Conservation (phyloP, 2,329 filamentous ascomycete species). For the Colletotrichum truncatum region DNA sequence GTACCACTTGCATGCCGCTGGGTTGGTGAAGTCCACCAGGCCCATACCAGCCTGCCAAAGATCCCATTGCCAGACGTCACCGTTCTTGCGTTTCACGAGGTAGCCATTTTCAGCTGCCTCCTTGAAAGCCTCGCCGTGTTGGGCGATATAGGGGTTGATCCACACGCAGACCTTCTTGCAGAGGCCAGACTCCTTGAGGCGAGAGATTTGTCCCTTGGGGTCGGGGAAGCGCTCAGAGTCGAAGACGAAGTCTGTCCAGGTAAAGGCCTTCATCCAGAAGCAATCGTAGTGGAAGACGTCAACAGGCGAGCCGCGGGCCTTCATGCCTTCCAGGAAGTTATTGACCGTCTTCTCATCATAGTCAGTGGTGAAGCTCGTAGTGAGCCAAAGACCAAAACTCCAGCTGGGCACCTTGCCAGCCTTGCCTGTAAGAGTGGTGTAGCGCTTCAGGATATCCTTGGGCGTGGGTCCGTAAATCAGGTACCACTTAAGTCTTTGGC, state of each 20-base stretch:
- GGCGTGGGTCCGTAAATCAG: slow-evolving; percentile 77
- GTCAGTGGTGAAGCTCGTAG: slow-evolving; percentile 78
- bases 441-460: slow-evolving; percentile 75
- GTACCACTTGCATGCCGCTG: slow-evolving; percentile 73
- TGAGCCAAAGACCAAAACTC: slow-evolving; percentile 82
- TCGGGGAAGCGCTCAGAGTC: slow-evolving; percentile 75
- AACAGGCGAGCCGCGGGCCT: slow-evolving; percentile 69
- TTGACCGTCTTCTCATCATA: slow-evolving; percentile 77
- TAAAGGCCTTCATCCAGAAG: slow-evolving; percentile 81
- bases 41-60: slow-evolving; percentile 83
- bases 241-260: slow-evolving; percentile 81
- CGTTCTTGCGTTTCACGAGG: slow-evolving; percentile 74
- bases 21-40: slow-evolving; percentile 79
- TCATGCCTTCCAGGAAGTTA: slow-evolving; percentile 75
- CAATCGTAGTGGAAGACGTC: slow-evolving; percentile 82
- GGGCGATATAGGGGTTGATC: slow-evolving; percentile 80
- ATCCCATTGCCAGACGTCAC: slow-evolving; percentile 80
- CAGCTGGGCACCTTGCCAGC: slow-evolving; percentile 73
- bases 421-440: slow-evolving; percentile 73
- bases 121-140: slow-evolving; percentile 73
- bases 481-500: slow-evolving; percentile 78
- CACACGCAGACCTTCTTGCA: slow-evolving; percentile 75
- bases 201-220: slow-evolving; percentile 68
- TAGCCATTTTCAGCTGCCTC: slow-evolving; percentile 73
- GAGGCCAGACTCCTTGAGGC: slow-evolving; percentile 70